Evolutionary conservation across 805 yeast species (phyloP).

Genomic region (Candida jianshihensis): DNA sequence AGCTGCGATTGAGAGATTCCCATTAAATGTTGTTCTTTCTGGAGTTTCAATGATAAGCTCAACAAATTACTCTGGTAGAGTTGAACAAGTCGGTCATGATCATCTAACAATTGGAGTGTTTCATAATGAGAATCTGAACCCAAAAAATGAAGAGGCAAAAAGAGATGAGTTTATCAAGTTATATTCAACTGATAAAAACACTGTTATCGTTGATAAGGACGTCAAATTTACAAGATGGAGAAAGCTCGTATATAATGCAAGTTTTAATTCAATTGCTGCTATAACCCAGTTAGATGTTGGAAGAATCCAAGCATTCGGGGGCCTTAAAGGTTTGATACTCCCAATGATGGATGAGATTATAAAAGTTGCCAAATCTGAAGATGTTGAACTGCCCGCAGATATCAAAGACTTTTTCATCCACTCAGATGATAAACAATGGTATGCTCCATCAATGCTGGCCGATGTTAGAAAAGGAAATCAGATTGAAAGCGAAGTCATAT

Average conservation of each 20-base stretch:
- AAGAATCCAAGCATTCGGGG: slow-evolving; percentile 39
- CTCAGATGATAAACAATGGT: slow-evolving; percentile 52
- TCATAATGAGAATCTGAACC: slow-evolving; percentile 28
- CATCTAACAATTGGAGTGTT: slow-evolving; percentile 40
- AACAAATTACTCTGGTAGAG: slow-evolving; percentile 36
- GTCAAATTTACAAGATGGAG: slow-evolving; percentile 52
- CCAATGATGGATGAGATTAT: slow-evolving; percentile 68
- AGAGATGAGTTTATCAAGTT: slow-evolving; percentile 38
- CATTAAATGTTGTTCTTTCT: slow-evolving; percentile 43
- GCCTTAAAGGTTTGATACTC: slow-evolving; percentile 30
- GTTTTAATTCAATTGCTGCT: slow-evolving; percentile 57
- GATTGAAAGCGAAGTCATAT: slow-evolving; percentile 64
- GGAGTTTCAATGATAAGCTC: slow-evolving; percentile 62
- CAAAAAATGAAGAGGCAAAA: slow-evolving; percentile 22
- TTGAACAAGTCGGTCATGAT: slow-evolving; percentile 43
- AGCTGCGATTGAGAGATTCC: slow-evolving; percentile 43
- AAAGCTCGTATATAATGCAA: slow-evolving; percentile 64
- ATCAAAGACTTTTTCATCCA: slow-evolving; percentile 44
- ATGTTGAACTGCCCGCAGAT: slow-evolving; percentile 45
- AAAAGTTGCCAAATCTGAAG: slow-evolving; percentile 63
- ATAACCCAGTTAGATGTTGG: slow-evolving; percentile 55
- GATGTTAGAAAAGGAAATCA: slow-evolving; percentile 61
- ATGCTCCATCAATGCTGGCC: slow-evolving; percentile 67
- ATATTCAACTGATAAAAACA: slow-evolving; percentile 38
- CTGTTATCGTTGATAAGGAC: slow-evolving; percentile 33